Evolutionary conservation across 2,329 filamentous ascomycete species (phyloP), one percentile per base, ranked within the genome.

Genomic region (Diaporthe citriasiana): DNA sequence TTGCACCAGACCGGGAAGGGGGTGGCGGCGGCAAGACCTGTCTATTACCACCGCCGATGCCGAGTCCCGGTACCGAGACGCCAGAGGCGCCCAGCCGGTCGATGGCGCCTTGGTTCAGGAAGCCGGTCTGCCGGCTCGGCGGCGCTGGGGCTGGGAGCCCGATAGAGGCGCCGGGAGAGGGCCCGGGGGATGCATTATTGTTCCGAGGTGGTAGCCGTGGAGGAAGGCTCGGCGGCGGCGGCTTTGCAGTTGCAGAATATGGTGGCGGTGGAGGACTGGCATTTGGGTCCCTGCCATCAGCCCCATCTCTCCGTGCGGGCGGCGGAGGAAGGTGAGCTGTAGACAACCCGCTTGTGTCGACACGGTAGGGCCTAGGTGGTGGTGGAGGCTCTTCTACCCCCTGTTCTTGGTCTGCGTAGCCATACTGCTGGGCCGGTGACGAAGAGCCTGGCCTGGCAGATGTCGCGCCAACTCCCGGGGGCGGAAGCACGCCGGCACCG

Each of bases 11-110:
- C 45, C 70, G 56, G 8, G 70, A 71, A 22, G 70, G 77, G 27
- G 74, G 76, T 47, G 72, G 77, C 56, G 76, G 76, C 45, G 76
- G 78, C 60, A 65, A 76, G 51, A 80, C 74, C 35, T 80, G 76
- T 40, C 66, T 81, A 4, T 45, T 59, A 3, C 55, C 57, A 13
- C 70, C 55, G 25, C 60, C 30, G 75, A 97, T 97, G 7, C 93
- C 93, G 5, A 98, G 85, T 0, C 89, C 93, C 0, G 95, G 93
- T 0, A 98, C 94, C 0, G 92, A 93, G 8, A 98, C 87, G 0
- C 95, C 95, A 0, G 94, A 92, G 50, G 91, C 89, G 15, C 92
- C 90, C 12, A 98, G 87, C 55, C 94, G 89, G 73, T 85, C 87
- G 72, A 93, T 81, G 7, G 94, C 92, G 7, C 87, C 89, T 78